Evolutionary conservation across 805 yeast species (phyloP), one percentile per base, ranked within the genome.

Genomic region (Saccharomycopsis fibuligera): DNA sequence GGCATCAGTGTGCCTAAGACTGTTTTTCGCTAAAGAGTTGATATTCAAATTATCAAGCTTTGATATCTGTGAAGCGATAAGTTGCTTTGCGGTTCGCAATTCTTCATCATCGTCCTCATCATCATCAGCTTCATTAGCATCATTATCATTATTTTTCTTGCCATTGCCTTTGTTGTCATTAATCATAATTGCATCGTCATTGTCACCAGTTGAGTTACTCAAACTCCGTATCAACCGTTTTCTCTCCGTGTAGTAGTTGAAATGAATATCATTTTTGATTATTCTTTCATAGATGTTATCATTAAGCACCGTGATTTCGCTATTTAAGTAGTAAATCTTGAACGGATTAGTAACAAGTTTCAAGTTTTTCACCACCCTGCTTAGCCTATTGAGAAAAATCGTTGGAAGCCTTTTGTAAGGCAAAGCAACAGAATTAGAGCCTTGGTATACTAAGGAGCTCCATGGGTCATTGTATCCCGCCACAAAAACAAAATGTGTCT

Each of bases 401-500:
- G 70, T 68, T 0, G 98, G 96, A 2, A 93, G 73, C 0, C 79
- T 72, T 17, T 70, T 68, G 58, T 83, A 85, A 0, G 99, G 99
- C 81, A 87, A 81, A 6, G 73, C 54, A 0, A 76, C 64, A 40
- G 72, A 63, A 1, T 66, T 55, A 0, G 81, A 70, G 3, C 91
- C 89, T 44, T 82, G 70, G 1, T 85, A 74, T 42, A 74, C 75
- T 47, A 81, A 70, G 1, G 93, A 77, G 31, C 81, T 81, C 97
- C 98, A 93, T 0, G 96, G 96, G 65, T 93, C 99, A 56, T 87
- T 85, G 37, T 79, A 78, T 1, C 99, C 98, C 0, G 98, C 97
- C 1, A 91, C 68, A 50, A 93, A 76, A 1, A 88, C 66, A 25
- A 93, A 63, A 45, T 83, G 79, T 25, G 84, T 72, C 5, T 66